Base-by-base conservation (phyloP, 768 basidiomycete species). In the Tulasnella sp. region DNA sequence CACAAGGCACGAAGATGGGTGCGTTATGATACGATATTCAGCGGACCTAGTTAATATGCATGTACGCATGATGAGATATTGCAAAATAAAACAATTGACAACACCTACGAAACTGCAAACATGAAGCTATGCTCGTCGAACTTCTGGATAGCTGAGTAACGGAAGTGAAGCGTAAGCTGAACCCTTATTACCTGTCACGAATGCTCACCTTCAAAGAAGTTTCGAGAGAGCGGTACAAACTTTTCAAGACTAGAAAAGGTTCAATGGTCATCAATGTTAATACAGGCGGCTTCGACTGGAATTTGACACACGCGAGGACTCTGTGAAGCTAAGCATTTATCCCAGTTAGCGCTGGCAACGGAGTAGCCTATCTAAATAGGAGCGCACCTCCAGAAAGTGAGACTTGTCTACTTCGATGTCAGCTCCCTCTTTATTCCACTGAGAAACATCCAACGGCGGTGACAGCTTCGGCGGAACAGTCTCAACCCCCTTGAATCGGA, bases 141-240 rank as follows among this genome's bases (percentile, higher is more conserved):
- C 18, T 40, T 41, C 72, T 44, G 40, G 46, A 81, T 76, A 6
- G 81, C 81, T 81, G 11, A 3, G 3, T 54, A 60, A 2, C 22
- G 58, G 3, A 41, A 41, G 41, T 3, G 41, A 41, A 41, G 9
- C 37, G 28, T n/a, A n/a, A n/a, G n/a, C n/a, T n/a, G n/a, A n/a
- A n/a, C n/a, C n/a, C n/a, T n/a, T n/a, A n/a, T n/a, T n/a, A n/a
- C n/a, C n/a, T n/a, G n/a, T n/a, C n/a, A n/a, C n/a, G n/a, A n/a
- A n/a, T n/a, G 75, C 48, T 54, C 50, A 60, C 58, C 72, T 40
- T 2, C 76, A 58, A 54, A 81, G 85, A 28, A 81, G 87, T 87
- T 87, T 42, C 87, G 85, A n/a, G 87, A 87, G 48, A 89, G 87
- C 9, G 86, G 83, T 31, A 88, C 83, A 72, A 88, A 89, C 84